Evolutionary conservation across 495 filamentous ascomycete species (phyloP), one percentile per base, ranked within the genome.

Genomic region (Endocarpon pusillum): DNA sequence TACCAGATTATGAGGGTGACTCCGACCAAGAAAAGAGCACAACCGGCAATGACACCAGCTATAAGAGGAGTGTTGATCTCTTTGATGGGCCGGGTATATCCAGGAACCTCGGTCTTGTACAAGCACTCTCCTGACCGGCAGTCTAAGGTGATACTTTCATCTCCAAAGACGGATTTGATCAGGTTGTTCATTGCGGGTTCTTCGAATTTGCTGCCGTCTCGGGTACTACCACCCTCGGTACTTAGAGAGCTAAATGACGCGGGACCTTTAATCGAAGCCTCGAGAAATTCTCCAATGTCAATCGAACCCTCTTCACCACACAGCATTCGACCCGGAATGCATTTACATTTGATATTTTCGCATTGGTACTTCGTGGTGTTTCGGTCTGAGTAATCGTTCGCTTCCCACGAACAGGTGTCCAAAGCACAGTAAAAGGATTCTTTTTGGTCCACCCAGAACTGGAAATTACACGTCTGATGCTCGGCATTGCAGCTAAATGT

Each of bases 401-500:
- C 61, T 38, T 49, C 67, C 53, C 81, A 92, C 11, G 67, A 45
- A 55, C 89, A 97, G 19, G 73, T 76, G 42, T 85, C 72, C 27
- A 97, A 58, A 28, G 72, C 73, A 59, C 89, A 97, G 55, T 93
- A 96, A 63, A 97, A 97, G 1, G 91, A 96, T 55, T 97, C 91
- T 25, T 66, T 60, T 42, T 92, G 71, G 38, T 81, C 85, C 19
- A 94, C 81, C 89, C 89, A 97, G 53, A 97, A 96, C 55, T 97
- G 87, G 47, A 97, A 97, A 44, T 84, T 87, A 49, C 89, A 94
- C 8, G 78, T 67, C 1, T 67, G 51, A 11, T 65, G 58, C 24
- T 76, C 67, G n/a, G 66, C 75, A 42, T 85, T 67, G 50, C 89
- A 97, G 21, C 75, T 78, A 49, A 97, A 96, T 2, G 89, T 96